Evolutionary conservation across 768 basidiomycete genomes (phyloP), one percentile per base, ranked within the genome.

Genomic region (Fomitopsis serialis): DNA sequence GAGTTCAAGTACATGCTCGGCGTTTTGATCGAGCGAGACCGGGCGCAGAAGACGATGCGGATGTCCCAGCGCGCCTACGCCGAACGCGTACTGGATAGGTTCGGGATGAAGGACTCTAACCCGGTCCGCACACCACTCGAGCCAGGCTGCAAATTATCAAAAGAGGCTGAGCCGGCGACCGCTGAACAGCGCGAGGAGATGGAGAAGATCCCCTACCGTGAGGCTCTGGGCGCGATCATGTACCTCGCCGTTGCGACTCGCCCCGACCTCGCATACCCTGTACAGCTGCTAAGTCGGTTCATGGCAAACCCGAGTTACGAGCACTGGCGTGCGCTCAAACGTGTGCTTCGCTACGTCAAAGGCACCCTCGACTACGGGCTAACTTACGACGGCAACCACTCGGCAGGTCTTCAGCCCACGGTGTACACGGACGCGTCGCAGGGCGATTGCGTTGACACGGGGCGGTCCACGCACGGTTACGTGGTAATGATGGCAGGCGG

Each of bases 401-500:
- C 5, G 10, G 19, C 10, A 9, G 9, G 24, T n/a, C 15, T 46
- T 22, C 34, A 35, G 34, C 34, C 34, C 34, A 35, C 34, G 9
- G 10, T 23, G 19, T 46, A 46, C 23, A 13, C 45, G 6, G 45
- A 46, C 19, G 6, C 45, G 6, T 43, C 19, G 17, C 22, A 43
- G 7, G 42, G 9, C 8, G 42, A 43, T n/a, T 43, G 42, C 24
- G 6, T 23, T 10, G 24, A 46, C 45, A 46, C 24, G 24, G 42
- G 9, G 8, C 42, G 42, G 9, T 65, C 66, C 8, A 66, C 59
- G 5, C 71, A 52, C 32, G 71, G 66, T 3, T 71, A 58, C 52
- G 62, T 47, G 13, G 66, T 64, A 61, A 63, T 66, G 23, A 50
- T 71, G 21, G 63, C 57, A 13, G 68, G 69, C 0, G 73, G 68